Base-by-base conservation (phyloP, 352 stramenopile genomes). In the Phytophthora ohioensis region DNA sequence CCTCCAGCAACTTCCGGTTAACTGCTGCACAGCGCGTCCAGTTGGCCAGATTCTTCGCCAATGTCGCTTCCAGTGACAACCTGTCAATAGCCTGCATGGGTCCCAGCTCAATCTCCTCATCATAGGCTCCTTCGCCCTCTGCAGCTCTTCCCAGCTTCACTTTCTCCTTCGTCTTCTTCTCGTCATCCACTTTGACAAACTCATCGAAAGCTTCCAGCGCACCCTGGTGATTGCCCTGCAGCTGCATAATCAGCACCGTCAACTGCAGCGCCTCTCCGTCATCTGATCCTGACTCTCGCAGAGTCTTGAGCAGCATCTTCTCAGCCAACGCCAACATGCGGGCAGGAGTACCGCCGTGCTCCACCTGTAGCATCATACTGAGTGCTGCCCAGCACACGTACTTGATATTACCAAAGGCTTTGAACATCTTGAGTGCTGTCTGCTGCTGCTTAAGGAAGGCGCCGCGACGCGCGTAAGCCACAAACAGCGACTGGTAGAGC, bases 391-490 rank as follows among this genome's bases (percentile, higher is more conserved):
- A 96, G 73, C 85, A 92, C 49, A 96, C 77, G 73, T 92, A 93
- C 69, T 91, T 92, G 36, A 84, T 69, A 31, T 82, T 90, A 32
- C 67, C 71, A 53, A 94, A 94, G 2, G 81, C 69, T 70, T 93
- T 93, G 69, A 89, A 93, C 84, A 96, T 92, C 68, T 94, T 94
- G 62, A 94, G 81, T 58, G 87, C 88, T 13, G 87, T 94, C 63
- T 96, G 88, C 76, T 96, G 88, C 69, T 96, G 88, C 78, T 96
- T 93, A 62, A 94, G 82, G 54, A 92, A 92, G 52, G 81, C 82
- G 4, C 85, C 77, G 36, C 82, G 74, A 8, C 83, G 77, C 38
- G 75, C 82, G 60, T 94, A 96, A 13, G 74, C 75, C 56, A 85
- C 75, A 61, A 96, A 96, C 21, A 94, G 78, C 78, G 80, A 81